Evolutionary conservation across 2,329 filamentous ascomycete genomes (phyloP).

Genomic region (Tolypocladium cylindrosporum): DNA sequence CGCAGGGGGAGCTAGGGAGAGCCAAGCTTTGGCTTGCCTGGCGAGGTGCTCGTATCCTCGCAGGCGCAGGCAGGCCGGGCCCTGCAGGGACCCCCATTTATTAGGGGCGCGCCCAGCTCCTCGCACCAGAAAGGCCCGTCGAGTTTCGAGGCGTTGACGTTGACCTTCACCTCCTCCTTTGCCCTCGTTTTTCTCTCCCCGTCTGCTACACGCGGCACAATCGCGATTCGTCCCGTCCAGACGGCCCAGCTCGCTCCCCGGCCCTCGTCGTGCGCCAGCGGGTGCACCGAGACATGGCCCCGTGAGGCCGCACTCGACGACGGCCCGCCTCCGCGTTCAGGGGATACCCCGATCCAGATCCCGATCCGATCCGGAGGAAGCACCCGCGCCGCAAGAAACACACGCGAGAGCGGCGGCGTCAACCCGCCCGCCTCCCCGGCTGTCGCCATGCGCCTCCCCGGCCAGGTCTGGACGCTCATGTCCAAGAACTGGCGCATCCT

Average conservation of each 20-base stretch:
- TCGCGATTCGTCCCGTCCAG: neutral
- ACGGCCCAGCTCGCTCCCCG: neutral
- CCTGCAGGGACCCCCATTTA: neutral
- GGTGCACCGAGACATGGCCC: neutral
- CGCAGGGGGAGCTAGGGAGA: neutral
- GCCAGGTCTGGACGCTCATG: constrained; percentile 51
- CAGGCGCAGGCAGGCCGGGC: too few relatives aligned
- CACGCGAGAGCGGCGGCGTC: neutral
- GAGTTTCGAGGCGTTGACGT: neutral
- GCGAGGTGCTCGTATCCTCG: too few relatives aligned
- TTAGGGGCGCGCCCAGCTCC: neutral
- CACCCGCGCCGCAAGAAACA: too few relatives aligned
- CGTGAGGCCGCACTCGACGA: neutral
- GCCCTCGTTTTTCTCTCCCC: neutral
- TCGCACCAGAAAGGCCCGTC: too few relatives aligned
- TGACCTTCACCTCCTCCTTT: neutral
- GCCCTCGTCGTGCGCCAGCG: neutral
- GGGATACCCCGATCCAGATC: neutral
- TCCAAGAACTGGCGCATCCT: constrained; percentile 53
- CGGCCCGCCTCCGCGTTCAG: neutral
- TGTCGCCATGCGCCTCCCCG: constrained; percentile 38
- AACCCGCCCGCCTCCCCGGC: neutral
- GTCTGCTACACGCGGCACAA: neutral
- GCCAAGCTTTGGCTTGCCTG: neutral
- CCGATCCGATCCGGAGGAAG: neutral